Conservation (phyloP, 2,329 filamentous ascomycete genomes). For the Alternaria brassicae region DNA sequence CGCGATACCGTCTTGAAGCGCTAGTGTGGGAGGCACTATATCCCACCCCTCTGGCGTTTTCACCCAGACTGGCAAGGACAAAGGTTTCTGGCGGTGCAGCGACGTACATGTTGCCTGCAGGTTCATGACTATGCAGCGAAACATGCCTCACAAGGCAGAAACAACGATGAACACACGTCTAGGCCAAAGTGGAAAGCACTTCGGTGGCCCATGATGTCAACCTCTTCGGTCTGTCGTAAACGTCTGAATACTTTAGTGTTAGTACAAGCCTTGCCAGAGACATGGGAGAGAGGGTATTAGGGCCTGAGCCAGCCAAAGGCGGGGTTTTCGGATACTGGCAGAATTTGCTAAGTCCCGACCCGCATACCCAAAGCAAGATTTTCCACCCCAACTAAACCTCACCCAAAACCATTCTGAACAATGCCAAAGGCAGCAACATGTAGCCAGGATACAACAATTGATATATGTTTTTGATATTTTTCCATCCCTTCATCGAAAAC, state of each 20-base stretch:
- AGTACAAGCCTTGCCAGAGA: background rate
- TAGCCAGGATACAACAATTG: background rate
- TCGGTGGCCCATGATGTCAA: background rate
- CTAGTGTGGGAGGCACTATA: background rate
- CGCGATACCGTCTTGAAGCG: background rate
- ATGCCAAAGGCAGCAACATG: too few species aligned
- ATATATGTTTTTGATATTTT: background rate
- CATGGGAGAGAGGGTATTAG: background rate
- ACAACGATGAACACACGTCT: background rate
- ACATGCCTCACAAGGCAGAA: slow-evolving; percentile 6
- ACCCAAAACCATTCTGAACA: too few species aligned
- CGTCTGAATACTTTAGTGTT: background rate
- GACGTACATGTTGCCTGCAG: slow-evolving; percentile 1
- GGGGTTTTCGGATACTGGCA: background rate
- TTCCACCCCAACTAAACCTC: background rate
- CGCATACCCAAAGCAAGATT: background rate
- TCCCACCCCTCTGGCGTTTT: background rate
- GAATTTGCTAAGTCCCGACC: background rate
- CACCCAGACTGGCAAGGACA: background rate
- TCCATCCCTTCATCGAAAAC: background rate
- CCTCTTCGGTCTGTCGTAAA: background rate
- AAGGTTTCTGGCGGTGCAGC: background rate
- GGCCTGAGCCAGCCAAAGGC: background rate
- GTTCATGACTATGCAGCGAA: background rate
- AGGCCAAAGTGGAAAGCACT: background rate